A percentile compares a stretch with the other conserved stretches of the same genome.
Conservation (phyloP, 768 basidiomycete species). For the Rhizopogon sp. region DNA sequence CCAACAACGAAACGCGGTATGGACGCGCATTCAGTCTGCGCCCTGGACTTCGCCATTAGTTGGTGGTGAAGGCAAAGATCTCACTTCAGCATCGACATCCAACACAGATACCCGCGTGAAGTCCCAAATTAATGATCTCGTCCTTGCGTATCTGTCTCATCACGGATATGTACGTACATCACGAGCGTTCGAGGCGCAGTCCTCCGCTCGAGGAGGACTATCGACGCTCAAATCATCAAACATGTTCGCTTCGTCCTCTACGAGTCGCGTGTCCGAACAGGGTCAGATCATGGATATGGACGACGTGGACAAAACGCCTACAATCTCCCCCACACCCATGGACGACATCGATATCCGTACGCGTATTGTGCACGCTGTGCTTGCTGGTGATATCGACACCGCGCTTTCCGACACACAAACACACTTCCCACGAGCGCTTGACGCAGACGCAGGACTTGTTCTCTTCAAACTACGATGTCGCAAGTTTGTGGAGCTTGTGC, state of each 20-base stretch:
- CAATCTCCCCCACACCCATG: slow-evolving; percentile 23
- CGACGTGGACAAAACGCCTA: slow-evolving; percentile 14
- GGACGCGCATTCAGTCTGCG: slow-evolving; percentile 61
- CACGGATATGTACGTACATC: slow-evolving; percentile 78
- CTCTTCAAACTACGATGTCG: slow-evolving; percentile 80
- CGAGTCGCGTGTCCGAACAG: slow-evolving; percentile 14
- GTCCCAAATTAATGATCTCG: slow-evolving; percentile 63
- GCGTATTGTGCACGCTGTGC: slow-evolving; percentile 64
- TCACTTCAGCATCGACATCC: slow-evolving; percentile 5
- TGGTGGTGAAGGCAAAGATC: slow-evolving; percentile 7
- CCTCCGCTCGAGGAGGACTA: slow-evolving; percentile 18
- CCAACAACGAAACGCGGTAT: slow-evolving; percentile 58
- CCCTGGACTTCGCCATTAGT: slow-evolving; percentile 42
- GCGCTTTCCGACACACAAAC: slow-evolving; percentile 52
- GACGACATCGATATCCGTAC: slow-evolving; percentile 64
- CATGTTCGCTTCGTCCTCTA: slow-evolving; percentile 8
- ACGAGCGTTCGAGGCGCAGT: slow-evolving; percentile 58
- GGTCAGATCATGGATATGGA: slow-evolving; percentile 49
- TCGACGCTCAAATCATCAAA: background rate
- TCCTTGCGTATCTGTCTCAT: slow-evolving; percentile 77
- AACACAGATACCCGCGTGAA: slow-evolving; percentile 46
- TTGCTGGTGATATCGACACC: slow-evolving; percentile 64
- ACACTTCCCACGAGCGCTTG: slow-evolving; percentile 61
- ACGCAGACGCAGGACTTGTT: slow-evolving; percentile 63
- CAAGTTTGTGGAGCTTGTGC: slow-evolving; percentile 79